Percentiles rank a stretch among this genome's conserved stretches.
phyloP scores from a whole-genome alignment of 257 asterid species.

The Solanum virginianum region DNA sequence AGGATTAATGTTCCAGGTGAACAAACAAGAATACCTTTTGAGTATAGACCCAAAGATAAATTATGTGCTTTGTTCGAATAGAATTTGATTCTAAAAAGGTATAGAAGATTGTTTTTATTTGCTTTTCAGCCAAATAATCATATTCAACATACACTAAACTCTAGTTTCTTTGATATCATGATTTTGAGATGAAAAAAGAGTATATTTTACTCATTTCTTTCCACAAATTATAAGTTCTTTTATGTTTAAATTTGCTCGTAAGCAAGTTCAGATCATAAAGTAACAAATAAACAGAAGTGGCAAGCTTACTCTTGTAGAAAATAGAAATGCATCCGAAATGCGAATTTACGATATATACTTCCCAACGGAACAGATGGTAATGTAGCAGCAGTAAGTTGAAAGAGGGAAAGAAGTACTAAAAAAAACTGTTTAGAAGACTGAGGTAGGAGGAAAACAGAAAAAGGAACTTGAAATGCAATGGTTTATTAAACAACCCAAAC shows the following conservation, averaged over 20 bases:
- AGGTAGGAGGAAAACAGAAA: neutral
- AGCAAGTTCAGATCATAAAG: neutral
- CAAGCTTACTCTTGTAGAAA: neutral
- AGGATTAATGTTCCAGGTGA: neutral
- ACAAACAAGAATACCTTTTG: too few relatives aligned
- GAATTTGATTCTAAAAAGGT: neutral
- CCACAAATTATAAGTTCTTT: neutral
- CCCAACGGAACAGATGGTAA: neutral
- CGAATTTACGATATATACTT: neutral
- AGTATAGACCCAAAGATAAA: too few relatives aligned
- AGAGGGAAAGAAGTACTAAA: neutral
- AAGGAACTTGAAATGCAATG: neutral
- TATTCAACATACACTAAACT: neutral
- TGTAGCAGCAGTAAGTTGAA: neutral
- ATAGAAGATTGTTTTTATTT: too few relatives aligned
- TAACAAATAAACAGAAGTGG: neutral
- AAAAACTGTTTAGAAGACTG: neutral
- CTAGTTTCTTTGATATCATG: neutral
- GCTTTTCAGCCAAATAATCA: neutral
- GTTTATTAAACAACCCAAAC: neutral
- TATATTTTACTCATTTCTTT: neutral
- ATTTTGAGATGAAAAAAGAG: neutral
- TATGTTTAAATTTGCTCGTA: neutral
- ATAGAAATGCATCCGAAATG: neutral
- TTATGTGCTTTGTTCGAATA: neutral